Evolutionary conservation across 352 stramenopile genomes (phyloP).

Genomic region (Pythium folliculosum): DNA sequence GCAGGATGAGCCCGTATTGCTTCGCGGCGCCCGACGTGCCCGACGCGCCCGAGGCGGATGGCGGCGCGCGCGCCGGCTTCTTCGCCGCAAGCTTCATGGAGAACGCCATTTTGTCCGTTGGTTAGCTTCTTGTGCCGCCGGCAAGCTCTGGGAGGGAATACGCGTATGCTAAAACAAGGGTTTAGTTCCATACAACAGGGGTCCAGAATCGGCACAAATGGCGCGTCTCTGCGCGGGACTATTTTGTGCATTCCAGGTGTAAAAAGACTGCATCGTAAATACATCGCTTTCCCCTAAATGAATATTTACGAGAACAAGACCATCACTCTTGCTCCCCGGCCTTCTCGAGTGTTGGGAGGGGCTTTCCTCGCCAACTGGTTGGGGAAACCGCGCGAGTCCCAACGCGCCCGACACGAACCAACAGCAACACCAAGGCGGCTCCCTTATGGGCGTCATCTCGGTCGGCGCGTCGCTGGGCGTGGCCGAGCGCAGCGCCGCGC

Average conservation of each 20-base stretch:
- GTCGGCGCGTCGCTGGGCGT: constrained; percentile 78
- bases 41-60: neutral
- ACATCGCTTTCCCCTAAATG: neutral
- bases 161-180: no score
- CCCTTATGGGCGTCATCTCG: constrained; percentile 83
- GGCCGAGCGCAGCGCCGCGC: constrained; percentile 30
- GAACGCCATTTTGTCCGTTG: constrained; percentile 44
- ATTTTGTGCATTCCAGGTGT: neutral
- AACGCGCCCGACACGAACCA: neutral
- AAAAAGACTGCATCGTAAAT: neutral
- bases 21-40: constrained; percentile 23
- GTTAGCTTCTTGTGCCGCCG: no score
- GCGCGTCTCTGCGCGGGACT: neutral
- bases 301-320: neutral
- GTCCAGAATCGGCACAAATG: neutral
- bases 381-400: constrained; percentile 6
- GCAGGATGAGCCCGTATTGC: constrained; percentile 52
- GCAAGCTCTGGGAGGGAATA: no score
- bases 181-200: no score
- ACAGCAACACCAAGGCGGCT: neutral
- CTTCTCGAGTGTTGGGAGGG: constrained; percentile 11
- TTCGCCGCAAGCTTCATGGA: constrained; percentile 64
- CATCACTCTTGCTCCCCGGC: neutral
- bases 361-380: constrained; percentile 19
- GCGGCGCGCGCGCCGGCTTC: constrained; percentile 23